A percentile compares a stretch with the other conserved stretches of the same genome.
phyloP scores from a whole-genome alignment of 2,329 filamentous ascomycete genomes.

The Fusarium vanettenii region DNA sequence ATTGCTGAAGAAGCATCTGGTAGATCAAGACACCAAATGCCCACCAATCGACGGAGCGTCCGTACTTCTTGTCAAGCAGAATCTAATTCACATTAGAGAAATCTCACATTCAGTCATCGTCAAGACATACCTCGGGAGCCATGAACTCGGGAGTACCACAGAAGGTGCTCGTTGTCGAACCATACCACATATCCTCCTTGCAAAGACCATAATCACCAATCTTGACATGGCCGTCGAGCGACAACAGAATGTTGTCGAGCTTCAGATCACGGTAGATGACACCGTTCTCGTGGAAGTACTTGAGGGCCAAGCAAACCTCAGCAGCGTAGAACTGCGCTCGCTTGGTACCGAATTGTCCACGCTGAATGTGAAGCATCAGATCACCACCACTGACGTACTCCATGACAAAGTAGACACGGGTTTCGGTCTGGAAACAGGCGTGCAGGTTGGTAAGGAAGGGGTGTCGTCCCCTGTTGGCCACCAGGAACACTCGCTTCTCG shows the following conservation, averaged over 20 bases:
- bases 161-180: conserved; percentile 95
- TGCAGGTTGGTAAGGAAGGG: conserved; percentile 96
- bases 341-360: conserved; percentile 95
- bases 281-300: conserved; percentile 99
- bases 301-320: conserved; percentile 95
- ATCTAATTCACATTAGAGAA: conserved; percentile 70
- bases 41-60: conserved; percentile 98
- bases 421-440: conserved; percentile 99
- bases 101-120: neutral
- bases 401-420: conserved; percentile 99
- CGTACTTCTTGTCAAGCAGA: conserved; percentile 97
- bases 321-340: conserved; percentile 98
- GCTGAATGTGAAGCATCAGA: conserved; percentile 98
- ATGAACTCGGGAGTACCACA: conserved; percentile 99
- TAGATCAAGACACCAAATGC: conserved; percentile 99
- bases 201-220: conserved; percentile 98
- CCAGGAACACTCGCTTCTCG: conserved; percentile 96
- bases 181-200: conserved; percentile 99
- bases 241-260: conserved; percentile 90
- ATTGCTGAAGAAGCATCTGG: conserved; percentile 99
- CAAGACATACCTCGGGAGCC: conserved; percentile 84
- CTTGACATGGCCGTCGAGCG: conserved; percentile 97
- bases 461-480: conserved; percentile 96
- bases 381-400: conserved; percentile 99
- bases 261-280: conserved; percentile 99